Conservation (phyloP, 2,329 filamentous ascomycete species). For the Stagonosporopsis cucurbitacearum region DNA sequence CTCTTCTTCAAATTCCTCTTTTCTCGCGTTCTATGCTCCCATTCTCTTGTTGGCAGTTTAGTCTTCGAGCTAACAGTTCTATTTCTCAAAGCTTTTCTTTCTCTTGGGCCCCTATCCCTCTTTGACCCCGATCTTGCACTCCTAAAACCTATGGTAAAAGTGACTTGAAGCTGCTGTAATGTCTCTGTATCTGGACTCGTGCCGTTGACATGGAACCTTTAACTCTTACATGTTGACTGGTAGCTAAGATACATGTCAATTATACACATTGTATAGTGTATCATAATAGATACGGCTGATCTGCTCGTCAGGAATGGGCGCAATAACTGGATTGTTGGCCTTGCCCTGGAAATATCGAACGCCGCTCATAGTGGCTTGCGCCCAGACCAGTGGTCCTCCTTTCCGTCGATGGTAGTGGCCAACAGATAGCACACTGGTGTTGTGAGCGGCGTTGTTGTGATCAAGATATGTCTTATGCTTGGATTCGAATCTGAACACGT, state of each 20-base stretch:
- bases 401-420: constrained; percentile 5
- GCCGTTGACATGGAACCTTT: too few species aligned
- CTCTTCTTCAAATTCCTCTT: background rate
- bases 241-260: constrained; percentile 7
- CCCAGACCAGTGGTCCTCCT: constrained; percentile 12
- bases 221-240: background rate
- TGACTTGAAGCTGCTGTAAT: background rate
- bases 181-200: too few species aligned
- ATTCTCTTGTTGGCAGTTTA: background rate
- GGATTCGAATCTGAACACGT: background rate
- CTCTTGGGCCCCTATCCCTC: background rate
- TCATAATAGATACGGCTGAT: background rate
- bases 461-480: background rate
- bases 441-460: background rate
- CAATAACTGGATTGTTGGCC: background rate
- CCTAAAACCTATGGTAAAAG: too few species aligned
- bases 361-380: background rate
- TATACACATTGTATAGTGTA: background rate
- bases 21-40: background rate
- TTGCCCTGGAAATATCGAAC: constrained; percentile 10
- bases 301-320: background rate
- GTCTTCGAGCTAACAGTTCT: background rate
- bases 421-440: background rate
- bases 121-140: background rate
- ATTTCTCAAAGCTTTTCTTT: too few species aligned